phyloP scores from a whole-genome alignment of 352 stramenopile genomes.

The Aphanomyces cochlioides region DNA sequence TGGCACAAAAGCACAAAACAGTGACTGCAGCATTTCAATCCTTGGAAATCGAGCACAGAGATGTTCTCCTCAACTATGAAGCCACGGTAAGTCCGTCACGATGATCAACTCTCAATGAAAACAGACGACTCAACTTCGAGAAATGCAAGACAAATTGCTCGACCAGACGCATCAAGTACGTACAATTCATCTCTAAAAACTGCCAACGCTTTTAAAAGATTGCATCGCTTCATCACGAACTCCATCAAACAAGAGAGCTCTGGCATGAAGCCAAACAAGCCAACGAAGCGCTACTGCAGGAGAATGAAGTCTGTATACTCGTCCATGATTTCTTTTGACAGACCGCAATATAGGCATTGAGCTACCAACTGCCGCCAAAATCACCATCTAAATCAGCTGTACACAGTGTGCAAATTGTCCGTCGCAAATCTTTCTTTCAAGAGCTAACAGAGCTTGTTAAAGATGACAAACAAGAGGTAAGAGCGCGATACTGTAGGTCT shows the following conservation, averaged over 20 bases:
- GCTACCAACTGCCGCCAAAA: too few species aligned
- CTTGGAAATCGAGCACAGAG: background rate
- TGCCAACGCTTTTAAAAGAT: background rate
- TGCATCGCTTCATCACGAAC: background rate
- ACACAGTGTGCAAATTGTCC: background rate
- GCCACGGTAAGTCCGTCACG: background rate
- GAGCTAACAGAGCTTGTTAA: constrained; percentile 5
- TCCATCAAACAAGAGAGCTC: constrained; percentile 1
- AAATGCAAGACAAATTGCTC: constrained; percentile 1
- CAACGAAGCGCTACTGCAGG: background rate
- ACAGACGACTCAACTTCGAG: background rate
- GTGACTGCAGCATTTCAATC: background rate
- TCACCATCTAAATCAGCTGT: too few species aligned
- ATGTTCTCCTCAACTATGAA: background rate
- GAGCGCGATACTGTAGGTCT: background rate
- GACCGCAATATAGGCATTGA: too few species aligned
- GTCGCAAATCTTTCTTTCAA: constrained; percentile 10
- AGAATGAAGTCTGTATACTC: background rate
- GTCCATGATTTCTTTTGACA: too few species aligned
- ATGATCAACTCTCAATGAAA: too few species aligned
- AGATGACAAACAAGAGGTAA: background rate
- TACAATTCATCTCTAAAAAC: too few species aligned
- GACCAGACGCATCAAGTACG: background rate
- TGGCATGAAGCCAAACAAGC: constrained; percentile 1
- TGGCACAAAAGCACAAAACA: background rate